phyloP scores from a whole-genome alignment of 495 filamentous ascomycete species.

The Aspergillus incahuasiensis region DNA sequence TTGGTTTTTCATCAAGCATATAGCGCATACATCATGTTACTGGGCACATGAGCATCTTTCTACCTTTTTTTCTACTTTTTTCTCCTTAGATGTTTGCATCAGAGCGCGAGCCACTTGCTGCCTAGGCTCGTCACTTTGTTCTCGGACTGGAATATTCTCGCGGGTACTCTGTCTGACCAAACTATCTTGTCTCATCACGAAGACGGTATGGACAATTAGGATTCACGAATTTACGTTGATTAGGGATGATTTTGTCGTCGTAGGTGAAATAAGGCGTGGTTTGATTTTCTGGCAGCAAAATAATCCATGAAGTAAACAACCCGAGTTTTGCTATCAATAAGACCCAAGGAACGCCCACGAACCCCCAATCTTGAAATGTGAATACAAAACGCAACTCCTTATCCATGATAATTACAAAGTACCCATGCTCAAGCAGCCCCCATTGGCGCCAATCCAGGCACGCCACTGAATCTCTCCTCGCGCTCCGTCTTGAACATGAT shows the following conservation, averaged over 20 bases:
- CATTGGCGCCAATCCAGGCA: slow-evolving; percentile 78
- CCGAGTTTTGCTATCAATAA: slow-evolving; percentile 2
- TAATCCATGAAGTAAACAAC: background rate
- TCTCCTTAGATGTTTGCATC: slow-evolving; percentile 15
- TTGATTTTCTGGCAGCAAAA: background rate
- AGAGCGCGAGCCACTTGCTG: slow-evolving; percentile 23
- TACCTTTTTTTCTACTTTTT: slow-evolving; percentile 19
- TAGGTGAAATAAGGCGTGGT: background rate
- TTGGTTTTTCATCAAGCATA: slow-evolving; percentile 36
- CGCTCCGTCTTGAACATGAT: slow-evolving; percentile 98
- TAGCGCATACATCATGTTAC: slow-evolving; percentile 37
- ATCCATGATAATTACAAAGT: background rate
- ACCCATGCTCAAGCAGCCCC: slow-evolving; percentile 6
- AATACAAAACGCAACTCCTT: slow-evolving; percentile 13
- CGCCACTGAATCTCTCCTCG: slow-evolving; percentile 91
- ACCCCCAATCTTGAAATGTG: slow-evolving; percentile 2
- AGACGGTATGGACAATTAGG: slow-evolving; percentile 4
- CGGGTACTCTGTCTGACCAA: background rate
- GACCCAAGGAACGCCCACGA: slow-evolving; percentile 1
- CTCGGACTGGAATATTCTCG: slow-evolving; percentile 15
- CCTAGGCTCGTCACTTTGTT: slow-evolving; percentile 11
- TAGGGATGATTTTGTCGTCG: background rate
- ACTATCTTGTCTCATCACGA: slow-evolving; percentile 2
- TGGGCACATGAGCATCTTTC: slow-evolving; percentile 32
- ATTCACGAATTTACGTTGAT: background rate